These are phyloP conservation scores for Pisolithus tinctorius DNA, from an alignment of 768 basidiomycete genomes.

Conservation along the genomic window DNA sequence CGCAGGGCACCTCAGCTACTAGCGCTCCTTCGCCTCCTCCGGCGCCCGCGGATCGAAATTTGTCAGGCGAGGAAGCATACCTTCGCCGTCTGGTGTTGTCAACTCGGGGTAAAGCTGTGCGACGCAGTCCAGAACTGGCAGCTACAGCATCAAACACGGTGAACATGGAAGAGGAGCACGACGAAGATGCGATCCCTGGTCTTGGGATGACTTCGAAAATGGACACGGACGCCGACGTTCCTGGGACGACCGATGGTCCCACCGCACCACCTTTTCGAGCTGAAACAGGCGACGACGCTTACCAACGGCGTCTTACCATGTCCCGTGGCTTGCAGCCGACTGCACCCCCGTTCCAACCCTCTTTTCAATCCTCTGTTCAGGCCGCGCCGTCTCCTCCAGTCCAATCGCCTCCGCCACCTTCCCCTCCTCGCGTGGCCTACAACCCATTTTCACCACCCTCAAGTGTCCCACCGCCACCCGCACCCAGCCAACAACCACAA, in stretches of 20 bases:
- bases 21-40: slow-evolving; percentile 25
- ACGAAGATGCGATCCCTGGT: slow-evolving; percentile 22
- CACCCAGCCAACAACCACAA: slow-evolving; percentile 40
- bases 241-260: background rate
- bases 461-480: slow-evolving; percentile 55
- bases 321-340: slow-evolving; percentile 32
- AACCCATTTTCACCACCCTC: slow-evolving; percentile 65
- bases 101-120: slow-evolving; percentile 17
- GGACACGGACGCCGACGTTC: slow-evolving; percentile 1
- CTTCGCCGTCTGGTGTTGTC: slow-evolving; percentile 71
- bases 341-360: slow-evolving; percentile 23
- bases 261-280: slow-evolving; percentile 1
- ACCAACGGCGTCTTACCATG: slow-evolving; percentile 56
- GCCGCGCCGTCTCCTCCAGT: slow-evolving; percentile 16
- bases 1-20: slow-evolving; percentile 27
- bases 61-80: slow-evolving; percentile 77
- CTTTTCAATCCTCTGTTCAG: background rate
- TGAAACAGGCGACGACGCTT: slow-evolving; percentile 64
- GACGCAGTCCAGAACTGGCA: background rate
- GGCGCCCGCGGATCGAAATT: slow-evolving; percentile 34
- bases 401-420: slow-evolving; percentile 28
- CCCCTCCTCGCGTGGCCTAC: slow-evolving; percentile 54
- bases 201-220: slow-evolving; percentile 3
- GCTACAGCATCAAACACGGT: slow-evolving; percentile 19
- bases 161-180: slow-evolving; percentile 5